These are phyloP conservation scores for Somion occarium DNA, from an alignment of 1,284 basidiomycete genomes.

Conservation along the genomic window DNA sequence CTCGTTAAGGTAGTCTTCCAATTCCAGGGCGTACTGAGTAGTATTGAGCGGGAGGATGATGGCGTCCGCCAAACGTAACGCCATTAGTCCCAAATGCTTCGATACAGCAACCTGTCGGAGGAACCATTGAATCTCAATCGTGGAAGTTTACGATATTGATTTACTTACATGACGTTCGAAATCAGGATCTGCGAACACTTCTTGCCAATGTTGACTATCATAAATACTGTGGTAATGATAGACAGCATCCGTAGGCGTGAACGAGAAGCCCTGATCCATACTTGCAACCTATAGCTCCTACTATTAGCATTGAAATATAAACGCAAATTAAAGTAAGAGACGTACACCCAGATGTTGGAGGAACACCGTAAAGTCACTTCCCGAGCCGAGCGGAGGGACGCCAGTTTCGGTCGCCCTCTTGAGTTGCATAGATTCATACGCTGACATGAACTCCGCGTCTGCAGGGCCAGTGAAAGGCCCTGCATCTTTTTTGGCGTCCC, in stretches of 20 bases:
- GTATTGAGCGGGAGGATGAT: conserved; percentile 68
- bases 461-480: conserved; percentile 44
- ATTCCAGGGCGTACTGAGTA: conserved; percentile 58
- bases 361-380: conserved; percentile 83
- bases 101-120: conserved; percentile 53
- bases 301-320: conserved; percentile 4
- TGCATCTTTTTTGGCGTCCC: conserved; percentile 58
- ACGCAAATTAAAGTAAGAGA: neutral
- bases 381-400: conserved; percentile 44
- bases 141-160: neutral
- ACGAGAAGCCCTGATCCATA: conserved; percentile 46
- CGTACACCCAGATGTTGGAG: conserved; percentile 53
- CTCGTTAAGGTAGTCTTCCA: conserved; percentile 44
- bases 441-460: conserved; percentile 27
- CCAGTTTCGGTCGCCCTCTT: conserved; percentile 26
- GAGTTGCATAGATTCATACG: conserved; percentile 23
- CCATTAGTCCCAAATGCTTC: conserved; percentile 58
- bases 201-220: conserved; percentile 70
- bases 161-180: conserved; percentile 59
- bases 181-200: conserved; percentile 65
- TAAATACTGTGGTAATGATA: conserved; percentile 78
- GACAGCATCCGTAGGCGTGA: conserved; percentile 49
- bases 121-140: neutral
- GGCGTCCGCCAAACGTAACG: conserved; percentile 55
- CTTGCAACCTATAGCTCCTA: conserved; percentile 50